Evolutionary conservation across 805 yeast species (phyloP), one percentile per base, ranked within the genome.

Genomic region (Kodamaea kaohsiungensis): DNA sequence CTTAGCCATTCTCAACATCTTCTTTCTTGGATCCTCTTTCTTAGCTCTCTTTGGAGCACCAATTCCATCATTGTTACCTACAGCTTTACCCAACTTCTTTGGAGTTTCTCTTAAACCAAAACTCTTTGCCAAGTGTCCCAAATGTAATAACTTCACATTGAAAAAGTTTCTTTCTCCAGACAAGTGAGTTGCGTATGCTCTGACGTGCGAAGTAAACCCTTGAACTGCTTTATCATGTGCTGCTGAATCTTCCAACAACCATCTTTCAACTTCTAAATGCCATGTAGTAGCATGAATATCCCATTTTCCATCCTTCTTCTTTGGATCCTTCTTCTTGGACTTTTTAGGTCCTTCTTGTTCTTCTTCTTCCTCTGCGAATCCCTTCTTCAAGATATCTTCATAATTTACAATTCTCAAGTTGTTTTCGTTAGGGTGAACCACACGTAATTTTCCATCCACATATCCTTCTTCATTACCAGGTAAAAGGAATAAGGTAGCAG

Each of bases 91-190:
- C 65, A 88, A 76, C 61, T 82, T 83, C 75, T 88, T 91, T 27
- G 99, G 99, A 7, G 96, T 87, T 63, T 95, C 99, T 71, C 99
- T 84, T 51, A 95, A 76, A 1, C 93, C 99, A 70, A 96, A 96
- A 59, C 95, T 82, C 68, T 95, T 95, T 17, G 98, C 98, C 63
- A 96, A 75, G 75, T 95, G 99, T 27, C 99, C 99, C 60, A 96
- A 75, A 78, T 95, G 99, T 55, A 96, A 74, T 35, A 79, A 71
- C 61, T 88, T 88, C 33, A 95, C 86, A 65, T 90, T 91, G 77
- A 95, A 95, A 58, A 80, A 84, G 48, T 79, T 82, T 65, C 92
- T 83, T 69, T 95, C 99, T 1, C 84, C 63, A 0, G 92, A 76
- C 54, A 91, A 81, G 75, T 95, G 99, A 0, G 99, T 95, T 5